Conservation (phyloP, 345 rosid genomes). For the Acer yangbiense region DNA sequence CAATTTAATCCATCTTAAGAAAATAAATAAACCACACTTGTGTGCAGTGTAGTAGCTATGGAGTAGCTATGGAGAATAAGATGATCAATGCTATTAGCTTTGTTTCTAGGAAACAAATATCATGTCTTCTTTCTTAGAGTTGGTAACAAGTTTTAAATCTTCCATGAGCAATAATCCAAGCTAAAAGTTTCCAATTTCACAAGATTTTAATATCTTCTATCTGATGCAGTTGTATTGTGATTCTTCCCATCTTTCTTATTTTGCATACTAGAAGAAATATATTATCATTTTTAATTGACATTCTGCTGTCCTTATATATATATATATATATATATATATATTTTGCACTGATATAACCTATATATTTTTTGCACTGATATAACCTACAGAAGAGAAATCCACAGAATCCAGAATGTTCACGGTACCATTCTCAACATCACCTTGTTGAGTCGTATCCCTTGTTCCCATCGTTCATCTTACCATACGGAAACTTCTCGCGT, state of each 20-base stretch:
- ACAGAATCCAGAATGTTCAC: constrained; percentile 26
- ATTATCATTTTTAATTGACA: not conserved
- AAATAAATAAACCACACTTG: no score
- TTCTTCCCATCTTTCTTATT: not conserved
- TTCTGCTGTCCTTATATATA: not conserved
- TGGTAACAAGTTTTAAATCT: not conserved
- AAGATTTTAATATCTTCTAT: not conserved
- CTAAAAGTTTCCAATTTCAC: not conserved
- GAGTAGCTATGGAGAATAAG: no score
- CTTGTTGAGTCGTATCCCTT: constrained; percentile 27
- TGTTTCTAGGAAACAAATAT: no score
- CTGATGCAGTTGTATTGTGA: not conserved
- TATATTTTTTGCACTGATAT: constrained; percentile 12
- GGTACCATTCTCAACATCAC: constrained; percentile 25
- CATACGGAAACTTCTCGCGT: constrained; percentile 15
- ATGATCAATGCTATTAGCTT: no score
- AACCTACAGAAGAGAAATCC: constrained; percentile 38
- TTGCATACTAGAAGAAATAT: not conserved
- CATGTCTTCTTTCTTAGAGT: not conserved
- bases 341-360: constrained; percentile 18
- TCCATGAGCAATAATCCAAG: not conserved
- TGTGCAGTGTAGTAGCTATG: no score
- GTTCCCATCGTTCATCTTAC: constrained; percentile 23
- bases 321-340: no score
- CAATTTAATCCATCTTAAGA: no score